Conservation (phyloP, 2,329 filamentous ascomycete species). For the Whalleya microplaca region DNA sequence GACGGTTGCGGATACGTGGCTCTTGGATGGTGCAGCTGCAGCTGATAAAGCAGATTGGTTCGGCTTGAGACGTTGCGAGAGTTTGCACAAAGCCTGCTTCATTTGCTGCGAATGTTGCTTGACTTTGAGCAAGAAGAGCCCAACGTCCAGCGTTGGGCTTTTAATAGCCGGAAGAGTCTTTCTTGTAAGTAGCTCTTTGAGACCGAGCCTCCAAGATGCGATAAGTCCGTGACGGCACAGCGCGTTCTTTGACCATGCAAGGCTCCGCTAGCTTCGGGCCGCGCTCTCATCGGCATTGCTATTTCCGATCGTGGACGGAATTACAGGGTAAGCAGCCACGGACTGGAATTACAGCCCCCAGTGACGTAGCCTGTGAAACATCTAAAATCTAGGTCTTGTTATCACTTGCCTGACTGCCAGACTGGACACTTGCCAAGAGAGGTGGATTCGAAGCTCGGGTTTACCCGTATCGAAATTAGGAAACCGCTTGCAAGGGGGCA, state of each 20-base stretch:
- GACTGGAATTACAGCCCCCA: too few relatives aligned
- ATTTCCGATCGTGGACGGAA: too few relatives aligned
- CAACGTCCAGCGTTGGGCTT: background rate
- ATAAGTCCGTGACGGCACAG: conserved; percentile 10
- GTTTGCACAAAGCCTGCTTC: conserved; percentile 11
- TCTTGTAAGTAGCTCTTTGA: background rate
- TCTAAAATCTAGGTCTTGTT: too few relatives aligned
- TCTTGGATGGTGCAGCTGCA: background rate
- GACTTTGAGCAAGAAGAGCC: background rate
- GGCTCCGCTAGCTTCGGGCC: background rate
- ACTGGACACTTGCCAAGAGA: too few relatives aligned
- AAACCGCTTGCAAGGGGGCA: too few relatives aligned
- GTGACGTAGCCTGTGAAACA: too few relatives aligned
- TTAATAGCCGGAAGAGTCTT: conserved; percentile 3
- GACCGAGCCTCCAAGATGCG: conserved; percentile 3
- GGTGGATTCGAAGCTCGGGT: too few relatives aligned
- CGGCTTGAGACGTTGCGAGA: conserved; percentile 5
- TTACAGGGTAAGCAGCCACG: too few relatives aligned
- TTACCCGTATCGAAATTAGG: too few relatives aligned
- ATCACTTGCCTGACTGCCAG: too few relatives aligned
- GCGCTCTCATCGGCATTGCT: background rate
- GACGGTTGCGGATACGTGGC: background rate
- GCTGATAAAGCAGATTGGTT: conserved; percentile 2
- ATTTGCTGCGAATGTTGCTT: background rate
- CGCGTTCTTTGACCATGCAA: background rate